phyloP scores from a whole-genome alignment of 2,329 filamentous ascomycete species.

The Mycosphaerella sp. region DNA sequence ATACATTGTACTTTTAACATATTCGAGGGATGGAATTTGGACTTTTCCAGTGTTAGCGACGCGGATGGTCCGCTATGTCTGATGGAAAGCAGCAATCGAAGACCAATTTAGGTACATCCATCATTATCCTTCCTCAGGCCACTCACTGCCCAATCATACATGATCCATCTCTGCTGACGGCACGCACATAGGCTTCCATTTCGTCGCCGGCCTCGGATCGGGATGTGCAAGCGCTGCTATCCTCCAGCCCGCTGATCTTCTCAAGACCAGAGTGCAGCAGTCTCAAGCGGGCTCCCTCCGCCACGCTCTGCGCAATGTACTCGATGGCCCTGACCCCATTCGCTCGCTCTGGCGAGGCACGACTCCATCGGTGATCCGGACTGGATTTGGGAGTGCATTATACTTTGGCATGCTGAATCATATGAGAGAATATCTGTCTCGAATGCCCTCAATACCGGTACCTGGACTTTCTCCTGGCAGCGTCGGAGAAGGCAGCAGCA shows the following conservation, averaged over 20 bases:
- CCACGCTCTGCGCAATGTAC: constrained; percentile 62
- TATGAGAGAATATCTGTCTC: constrained; percentile 40
- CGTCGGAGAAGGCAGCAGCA: constrained; percentile 1
- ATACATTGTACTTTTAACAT: background rate
- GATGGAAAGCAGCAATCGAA: constrained; percentile 13
- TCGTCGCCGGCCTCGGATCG: constrained; percentile 78
- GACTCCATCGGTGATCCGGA: constrained; percentile 84
- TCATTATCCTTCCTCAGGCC: background rate
- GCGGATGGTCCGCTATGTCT: constrained; percentile 15
- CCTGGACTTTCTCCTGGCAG: constrained; percentile 6
- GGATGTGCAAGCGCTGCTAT: constrained; percentile 83
- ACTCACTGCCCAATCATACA: no score
- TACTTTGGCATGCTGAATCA: constrained; percentile 85
- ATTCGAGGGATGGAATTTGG: background rate
- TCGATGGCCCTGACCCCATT: constrained; percentile 59
- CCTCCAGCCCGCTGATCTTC: constrained; percentile 87
- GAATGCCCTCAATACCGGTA: constrained; percentile 21
- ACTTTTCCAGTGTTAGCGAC: background rate
- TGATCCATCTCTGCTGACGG: background rate
- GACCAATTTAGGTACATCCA: constrained; percentile 23
- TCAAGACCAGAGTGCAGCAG: constrained; percentile 95
- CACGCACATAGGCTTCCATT: constrained; percentile 62
- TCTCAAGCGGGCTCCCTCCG: constrained; percentile 60
- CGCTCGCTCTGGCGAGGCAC: constrained; percentile 86
- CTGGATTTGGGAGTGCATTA: constrained; percentile 83